Base-by-base conservation (phyloP, 2,329 filamentous ascomycete species). In the Ascochyta clinopodiicola region DNA sequence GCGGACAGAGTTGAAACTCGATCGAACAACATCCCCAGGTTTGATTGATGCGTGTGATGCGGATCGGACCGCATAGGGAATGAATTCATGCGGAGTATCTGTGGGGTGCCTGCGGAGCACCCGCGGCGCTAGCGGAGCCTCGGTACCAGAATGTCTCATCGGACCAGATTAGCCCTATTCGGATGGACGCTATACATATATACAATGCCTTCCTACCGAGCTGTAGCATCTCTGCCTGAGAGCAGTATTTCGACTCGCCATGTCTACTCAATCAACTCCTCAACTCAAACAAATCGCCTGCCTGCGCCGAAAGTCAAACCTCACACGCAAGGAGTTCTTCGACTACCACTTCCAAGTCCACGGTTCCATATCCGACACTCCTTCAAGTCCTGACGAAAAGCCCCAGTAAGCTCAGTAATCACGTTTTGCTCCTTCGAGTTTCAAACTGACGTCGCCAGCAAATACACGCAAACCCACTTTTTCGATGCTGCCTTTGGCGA, bases 261-360 rank as follows among this genome's bases (percentile, higher is more conserved):
- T 35, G 27, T 34, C 43, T 1, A 5, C 27, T 13, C 43, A 35
- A 35, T 9, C 25, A 35, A 4, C 35, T 19, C 35, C 34, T 25
- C 46, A 19, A 2, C 24, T 49, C 22, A 49, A 49, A 35, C 35
- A 40, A 22, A 49, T 49, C n/a, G 46, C 46, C 15, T 39, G 35
- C 29, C 17, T 49, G 37, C 46, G 46, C 2, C 34, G 46, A 22
- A 49, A 42, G 22, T 22, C 46, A 4, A 42, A 49, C 25, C 17
- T 49, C n/a, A 49, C 46, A 2, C 46, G 46, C 15, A 49, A 49
- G n/a, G 46, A 49, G 46, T 49, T 49, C 46, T 49, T 49, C 29
- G 36, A 49, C 25, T 34, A 49, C 36, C 46, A 49, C 17, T 49
- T 49, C 22, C 37, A 34, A 21, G 46, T 49, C 21, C 46, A 49